A percentile compares a stretch with the other conserved stretches of the same genome.
These are phyloP conservation scores for Nymphaea thermarum DNA, from an alignment of 164 flowering plant genomes.

Conservation along the genomic window DNA sequence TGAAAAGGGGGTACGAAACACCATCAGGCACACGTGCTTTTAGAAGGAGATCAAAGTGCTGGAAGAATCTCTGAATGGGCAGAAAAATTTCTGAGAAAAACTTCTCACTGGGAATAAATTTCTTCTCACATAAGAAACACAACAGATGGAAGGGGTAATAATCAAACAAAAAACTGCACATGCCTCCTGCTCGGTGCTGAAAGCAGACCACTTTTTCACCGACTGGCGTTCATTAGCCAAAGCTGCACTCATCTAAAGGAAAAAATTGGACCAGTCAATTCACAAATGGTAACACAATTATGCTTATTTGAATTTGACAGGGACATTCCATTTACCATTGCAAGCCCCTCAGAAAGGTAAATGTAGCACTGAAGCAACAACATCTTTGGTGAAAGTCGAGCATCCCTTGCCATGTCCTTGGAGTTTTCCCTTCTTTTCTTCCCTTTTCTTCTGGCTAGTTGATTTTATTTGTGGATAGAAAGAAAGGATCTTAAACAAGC, in stretches of 20 bases:
- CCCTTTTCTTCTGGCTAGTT: constrained; percentile 61
- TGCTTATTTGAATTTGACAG: background rate
- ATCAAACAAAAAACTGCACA: background rate
- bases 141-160: background rate
- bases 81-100: background rate
- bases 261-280: background rate
- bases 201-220: constrained; percentile 31
- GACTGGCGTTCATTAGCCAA: constrained; percentile 50
- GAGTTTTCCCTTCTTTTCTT: constrained; percentile 63
- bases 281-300: background rate
- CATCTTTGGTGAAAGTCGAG: constrained; percentile 43
- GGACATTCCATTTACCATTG: constrained; percentile 37
- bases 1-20: constrained; percentile 45
- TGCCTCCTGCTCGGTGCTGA: constrained; percentile 92
- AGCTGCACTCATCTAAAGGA: constrained; percentile 86
- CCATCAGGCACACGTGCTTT: constrained; percentile 78
- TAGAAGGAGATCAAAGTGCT: constrained; percentile 90
- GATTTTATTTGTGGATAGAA: background rate
- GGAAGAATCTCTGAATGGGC: constrained; percentile 59
- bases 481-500: no score
- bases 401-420: constrained; percentile 45
- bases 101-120: background rate
- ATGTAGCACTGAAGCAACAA: constrained; percentile 71
- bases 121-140: background rate
- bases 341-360: constrained; percentile 78